Conservation (phyloP, 2,329 filamentous ascomycete species). For the Clonostachys byssicola region DNA sequence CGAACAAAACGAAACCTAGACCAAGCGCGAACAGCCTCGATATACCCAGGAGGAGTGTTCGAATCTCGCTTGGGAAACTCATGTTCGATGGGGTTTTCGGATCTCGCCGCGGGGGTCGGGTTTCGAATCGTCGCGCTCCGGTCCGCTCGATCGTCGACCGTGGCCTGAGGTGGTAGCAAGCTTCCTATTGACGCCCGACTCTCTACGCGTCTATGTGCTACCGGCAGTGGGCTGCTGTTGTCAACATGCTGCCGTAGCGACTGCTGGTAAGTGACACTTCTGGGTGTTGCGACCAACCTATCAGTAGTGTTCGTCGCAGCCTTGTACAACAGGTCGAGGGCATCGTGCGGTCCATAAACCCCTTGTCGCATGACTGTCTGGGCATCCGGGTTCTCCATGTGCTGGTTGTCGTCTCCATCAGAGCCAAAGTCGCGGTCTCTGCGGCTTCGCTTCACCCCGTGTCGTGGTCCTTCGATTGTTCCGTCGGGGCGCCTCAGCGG, state of each 20-base stretch:
- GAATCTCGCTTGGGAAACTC: slow-evolving; percentile 36
- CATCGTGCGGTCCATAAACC: slow-evolving; percentile 89
- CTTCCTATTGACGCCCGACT: slow-evolving; percentile 16
- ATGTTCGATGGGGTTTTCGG: slow-evolving; percentile 39
- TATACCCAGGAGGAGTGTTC: slow-evolving; percentile 49
- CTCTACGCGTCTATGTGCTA: slow-evolving; percentile 19
- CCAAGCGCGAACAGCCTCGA: slow-evolving; percentile 82
- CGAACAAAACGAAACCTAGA: slow-evolving; percentile 89
- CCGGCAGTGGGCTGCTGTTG: not conserved
- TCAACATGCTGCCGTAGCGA: not conserved
- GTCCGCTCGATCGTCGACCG: slow-evolving; percentile 4
- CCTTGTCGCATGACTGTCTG: slow-evolving; percentile 63
- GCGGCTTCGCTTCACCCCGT: slow-evolving; percentile 8
- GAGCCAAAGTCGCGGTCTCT: slow-evolving; percentile 26
- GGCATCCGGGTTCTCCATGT: slow-evolving; percentile 61
- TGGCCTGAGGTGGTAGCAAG: slow-evolving; percentile 8
- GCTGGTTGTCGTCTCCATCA: slow-evolving; percentile 48
- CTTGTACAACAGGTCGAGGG: slow-evolving; percentile 85
- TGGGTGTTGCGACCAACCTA: slow-evolving; percentile 32
- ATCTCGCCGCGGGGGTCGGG: not conserved
- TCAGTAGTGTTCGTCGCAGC: slow-evolving; percentile 59
- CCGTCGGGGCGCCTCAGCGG: slow-evolving; percentile 61
- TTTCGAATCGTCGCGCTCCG: not conserved
- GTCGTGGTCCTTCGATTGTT: not conserved
- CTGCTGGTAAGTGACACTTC: slow-evolving; percentile 1